Conservation (phyloP, 2,329 filamentous ascomycete species). For the Phialocephala subalpina region DNA sequence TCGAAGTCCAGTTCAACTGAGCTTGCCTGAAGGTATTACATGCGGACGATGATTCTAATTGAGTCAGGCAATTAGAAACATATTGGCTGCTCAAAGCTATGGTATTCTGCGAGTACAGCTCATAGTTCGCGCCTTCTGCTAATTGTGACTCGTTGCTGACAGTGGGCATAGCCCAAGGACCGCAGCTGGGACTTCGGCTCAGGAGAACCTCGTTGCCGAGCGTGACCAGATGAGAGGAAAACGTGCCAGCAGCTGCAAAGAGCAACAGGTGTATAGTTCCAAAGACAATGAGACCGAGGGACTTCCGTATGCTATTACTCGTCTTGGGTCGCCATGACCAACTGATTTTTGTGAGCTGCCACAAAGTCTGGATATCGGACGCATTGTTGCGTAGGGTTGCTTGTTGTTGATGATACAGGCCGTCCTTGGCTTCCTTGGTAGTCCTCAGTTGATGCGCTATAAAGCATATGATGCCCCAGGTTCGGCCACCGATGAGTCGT, state of each 20-base stretch:
- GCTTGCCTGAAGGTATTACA: background rate
- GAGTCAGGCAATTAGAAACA: background rate
- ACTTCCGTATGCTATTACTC: background rate
- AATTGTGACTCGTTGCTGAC: background rate
- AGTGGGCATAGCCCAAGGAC: background rate
- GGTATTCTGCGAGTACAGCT: background rate
- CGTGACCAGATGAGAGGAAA: background rate
- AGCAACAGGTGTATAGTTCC: background rate
- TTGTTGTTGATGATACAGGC: slow-evolving; percentile 4
- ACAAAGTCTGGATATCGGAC: background rate
- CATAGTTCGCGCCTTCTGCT: background rate
- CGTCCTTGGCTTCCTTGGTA: background rate
- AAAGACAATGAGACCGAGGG: background rate
- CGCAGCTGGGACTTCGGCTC: background rate
- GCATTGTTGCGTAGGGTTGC: background rate
- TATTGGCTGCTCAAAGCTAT: background rate
- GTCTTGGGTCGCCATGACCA: background rate
- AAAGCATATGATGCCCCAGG: background rate
- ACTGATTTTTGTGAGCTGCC: background rate
- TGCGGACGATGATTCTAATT: background rate
- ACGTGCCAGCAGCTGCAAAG: background rate
- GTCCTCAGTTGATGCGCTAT: background rate
- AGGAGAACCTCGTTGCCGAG: background rate
- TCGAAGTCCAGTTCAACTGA: background rate
- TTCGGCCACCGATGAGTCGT: background rate